Percentiles rank a stretch among this genome's conserved stretches.
Conservation (phyloP, 164 flowering plant species). For the Annona cherimola region DNA sequence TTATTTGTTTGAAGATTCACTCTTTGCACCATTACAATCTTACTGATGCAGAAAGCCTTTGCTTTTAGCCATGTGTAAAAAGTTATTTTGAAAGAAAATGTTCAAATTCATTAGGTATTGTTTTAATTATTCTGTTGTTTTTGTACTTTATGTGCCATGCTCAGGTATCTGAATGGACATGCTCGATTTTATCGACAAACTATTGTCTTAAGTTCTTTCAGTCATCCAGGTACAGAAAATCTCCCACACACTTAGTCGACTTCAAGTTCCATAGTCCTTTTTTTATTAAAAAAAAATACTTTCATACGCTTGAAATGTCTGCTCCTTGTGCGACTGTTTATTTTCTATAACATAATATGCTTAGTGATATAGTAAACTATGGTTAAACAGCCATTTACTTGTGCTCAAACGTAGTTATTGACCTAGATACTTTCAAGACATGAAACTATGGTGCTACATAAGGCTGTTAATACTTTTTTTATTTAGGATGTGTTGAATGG, state of each 20-base stretch:
- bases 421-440: neutral
- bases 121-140: neutral
- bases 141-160: neutral
- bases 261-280: too few species aligned
- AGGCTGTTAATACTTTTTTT: too few species aligned
- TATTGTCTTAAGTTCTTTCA: constrained; percentile 59
- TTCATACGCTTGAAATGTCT: neutral
- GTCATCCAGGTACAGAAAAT: constrained; percentile 61
- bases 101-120: neutral
- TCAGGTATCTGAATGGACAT: constrained; percentile 78
- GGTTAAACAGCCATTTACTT: neutral
- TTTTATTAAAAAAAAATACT: too few species aligned
- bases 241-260: neutral
- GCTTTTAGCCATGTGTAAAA: neutral
- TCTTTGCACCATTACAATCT: too few species aligned
- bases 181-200: constrained; percentile 80
- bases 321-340: neutral
- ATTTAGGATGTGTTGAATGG: too few species aligned
- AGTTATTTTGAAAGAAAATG: neutral
- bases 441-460: too few species aligned
- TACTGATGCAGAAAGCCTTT: neutral
- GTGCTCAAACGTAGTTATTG: neutral
- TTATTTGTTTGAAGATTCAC: too few species aligned
- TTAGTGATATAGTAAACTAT: neutral
- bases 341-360: too few species aligned